phyloP scores from a whole-genome alignment of 2,329 filamentous ascomycete species.

The Fonsecaea nubica region DNA sequence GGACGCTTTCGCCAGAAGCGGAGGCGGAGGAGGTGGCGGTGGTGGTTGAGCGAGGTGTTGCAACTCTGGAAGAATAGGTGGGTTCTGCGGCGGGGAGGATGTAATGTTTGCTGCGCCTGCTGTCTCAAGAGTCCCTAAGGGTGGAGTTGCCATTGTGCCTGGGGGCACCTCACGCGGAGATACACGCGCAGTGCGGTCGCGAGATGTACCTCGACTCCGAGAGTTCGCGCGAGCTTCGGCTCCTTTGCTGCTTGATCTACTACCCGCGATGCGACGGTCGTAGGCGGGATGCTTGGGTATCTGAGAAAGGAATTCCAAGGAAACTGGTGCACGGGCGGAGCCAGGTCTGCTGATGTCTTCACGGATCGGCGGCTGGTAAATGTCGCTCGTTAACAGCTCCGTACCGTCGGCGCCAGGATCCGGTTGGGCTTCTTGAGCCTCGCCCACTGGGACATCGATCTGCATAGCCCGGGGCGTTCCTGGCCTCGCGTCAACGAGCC shows the following conservation, averaged over 20 bases:
- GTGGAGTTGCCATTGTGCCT: constrained; percentile 14
- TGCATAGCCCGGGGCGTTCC: constrained; percentile 92
- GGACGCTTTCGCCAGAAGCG: constrained; percentile 21
- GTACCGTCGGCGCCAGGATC: constrained; percentile 62
- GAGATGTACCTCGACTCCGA: constrained; percentile 59
- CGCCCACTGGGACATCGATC: constrained; percentile 59
- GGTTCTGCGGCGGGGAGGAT: constrained; percentile 40
- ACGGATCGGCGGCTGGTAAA: constrained; percentile 47
- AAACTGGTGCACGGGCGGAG: constrained; percentile 27
- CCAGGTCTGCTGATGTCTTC: constrained; percentile 31
- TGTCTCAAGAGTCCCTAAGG: constrained; percentile 9
- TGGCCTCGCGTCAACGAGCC: constrained; percentile 60
- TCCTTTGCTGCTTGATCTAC: constrained; percentile 51
- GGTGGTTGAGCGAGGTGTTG: constrained; percentile 64
- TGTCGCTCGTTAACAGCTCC: constrained; percentile 46
- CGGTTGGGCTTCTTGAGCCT: constrained; percentile 55
- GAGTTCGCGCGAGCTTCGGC: constrained; percentile 54
- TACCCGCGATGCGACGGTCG: constrained; percentile 42
- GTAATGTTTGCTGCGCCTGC: background rate
- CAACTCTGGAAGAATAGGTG: constrained; percentile 65
- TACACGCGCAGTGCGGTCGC: constrained; percentile 36
- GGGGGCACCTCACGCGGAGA: constrained; percentile 28
- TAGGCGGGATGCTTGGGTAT: constrained; percentile 40
- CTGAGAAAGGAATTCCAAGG: constrained; percentile 32
- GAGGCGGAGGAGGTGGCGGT: constrained; percentile 35